phyloP scores from a whole-genome alignment of 2,329 filamentous ascomycete species.

The Aureobasidium sp. region DNA sequence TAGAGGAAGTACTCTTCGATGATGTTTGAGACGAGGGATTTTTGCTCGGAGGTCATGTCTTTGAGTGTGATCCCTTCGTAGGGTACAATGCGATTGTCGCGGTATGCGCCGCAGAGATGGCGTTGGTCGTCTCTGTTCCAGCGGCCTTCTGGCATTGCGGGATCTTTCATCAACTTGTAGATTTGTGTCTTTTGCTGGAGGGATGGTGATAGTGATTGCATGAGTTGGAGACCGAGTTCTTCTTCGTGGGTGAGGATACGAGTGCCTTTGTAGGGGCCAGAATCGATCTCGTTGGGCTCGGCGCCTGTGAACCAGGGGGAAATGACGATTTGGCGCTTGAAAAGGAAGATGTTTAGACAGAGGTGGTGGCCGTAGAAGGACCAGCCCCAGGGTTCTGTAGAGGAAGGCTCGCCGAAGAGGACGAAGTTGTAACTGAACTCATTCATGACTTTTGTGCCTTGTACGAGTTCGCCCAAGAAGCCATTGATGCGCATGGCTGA shows the following conservation, averaged over 20 bases:
- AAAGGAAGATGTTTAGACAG: conserved; percentile 63
- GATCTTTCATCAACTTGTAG: conserved; percentile 54
- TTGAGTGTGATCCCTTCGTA: conserved; percentile 54
- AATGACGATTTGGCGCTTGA: conserved; percentile 56
- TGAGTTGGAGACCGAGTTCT: conserved; percentile 54
- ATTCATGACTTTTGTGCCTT: conserved; percentile 57
- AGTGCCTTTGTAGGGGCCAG: conserved; percentile 54
- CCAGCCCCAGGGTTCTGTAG: conserved; percentile 58
- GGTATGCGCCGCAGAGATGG: conserved; percentile 68
- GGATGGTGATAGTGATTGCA: conserved; percentile 51
- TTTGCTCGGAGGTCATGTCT: conserved; percentile 41
- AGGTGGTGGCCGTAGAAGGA: conserved; percentile 73
- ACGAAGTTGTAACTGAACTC: conserved; percentile 69
- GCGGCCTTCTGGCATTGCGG: conserved; percentile 56
- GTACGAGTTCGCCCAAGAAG: conserved; percentile 62
- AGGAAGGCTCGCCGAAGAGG: conserved; percentile 57
- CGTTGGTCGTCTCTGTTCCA: conserved; percentile 79
- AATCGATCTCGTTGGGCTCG: conserved; percentile 67
- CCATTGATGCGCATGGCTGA: conserved; percentile 66
- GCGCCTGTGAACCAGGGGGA: conserved; percentile 73
- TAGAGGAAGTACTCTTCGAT: conserved; percentile 60
- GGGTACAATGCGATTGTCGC: conserved; percentile 71
- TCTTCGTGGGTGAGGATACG: conserved; percentile 60
- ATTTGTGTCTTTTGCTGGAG: conserved; percentile 46
- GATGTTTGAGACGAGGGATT: conserved; percentile 47